Evolutionary conservation across 495 filamentous ascomycete genomes (phyloP).

Genomic region (Darksidea phi): DNA sequence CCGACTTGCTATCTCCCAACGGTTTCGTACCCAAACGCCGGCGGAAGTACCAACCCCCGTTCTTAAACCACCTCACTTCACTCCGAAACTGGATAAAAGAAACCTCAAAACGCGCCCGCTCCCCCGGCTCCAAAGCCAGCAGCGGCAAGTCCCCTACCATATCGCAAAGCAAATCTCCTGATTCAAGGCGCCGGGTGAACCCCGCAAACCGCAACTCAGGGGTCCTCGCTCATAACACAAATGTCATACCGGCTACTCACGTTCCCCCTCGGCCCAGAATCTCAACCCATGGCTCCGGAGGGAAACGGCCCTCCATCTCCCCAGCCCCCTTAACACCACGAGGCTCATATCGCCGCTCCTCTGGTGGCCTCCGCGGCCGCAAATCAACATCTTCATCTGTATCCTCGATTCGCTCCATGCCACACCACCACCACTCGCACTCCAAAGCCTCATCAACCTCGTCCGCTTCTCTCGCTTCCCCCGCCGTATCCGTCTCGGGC

Average conservation of each 20-base stretch:
- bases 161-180: constrained; percentile 27
- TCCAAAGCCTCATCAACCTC: constrained; percentile 94
- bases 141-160: constrained; percentile 40
- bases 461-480: constrained; percentile 68
- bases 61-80: constrained; percentile 75
- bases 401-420: constrained; percentile 84
- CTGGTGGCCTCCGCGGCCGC: constrained; percentile 76
- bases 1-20: constrained; percentile 59
- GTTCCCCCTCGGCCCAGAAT: constrained; percentile 35
- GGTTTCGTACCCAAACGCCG: constrained; percentile 54
- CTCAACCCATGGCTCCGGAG: constrained; percentile 56
- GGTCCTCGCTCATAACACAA: constrained; percentile 29
- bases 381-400: constrained; percentile 97
- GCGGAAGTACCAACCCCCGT: constrained; percentile 64
- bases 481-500: constrained; percentile 51
- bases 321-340: constrained; percentile 86
- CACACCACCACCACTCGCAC: constrained; percentile 78
- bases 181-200: constrained; percentile 28
- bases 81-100: constrained; percentile 88
- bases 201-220: constrained; percentile 24
- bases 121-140: constrained; percentile 55
- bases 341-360: constrained; percentile 73
- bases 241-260: constrained; percentile 35
- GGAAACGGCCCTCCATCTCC: constrained; percentile 83
- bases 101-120: constrained; percentile 70